Percentiles rank a stretch among this genome's conserved stretches.
Conservation (phyloP, 1,284 basidiomycete genomes). For the Mycosarcoma mackinlayi region DNA sequence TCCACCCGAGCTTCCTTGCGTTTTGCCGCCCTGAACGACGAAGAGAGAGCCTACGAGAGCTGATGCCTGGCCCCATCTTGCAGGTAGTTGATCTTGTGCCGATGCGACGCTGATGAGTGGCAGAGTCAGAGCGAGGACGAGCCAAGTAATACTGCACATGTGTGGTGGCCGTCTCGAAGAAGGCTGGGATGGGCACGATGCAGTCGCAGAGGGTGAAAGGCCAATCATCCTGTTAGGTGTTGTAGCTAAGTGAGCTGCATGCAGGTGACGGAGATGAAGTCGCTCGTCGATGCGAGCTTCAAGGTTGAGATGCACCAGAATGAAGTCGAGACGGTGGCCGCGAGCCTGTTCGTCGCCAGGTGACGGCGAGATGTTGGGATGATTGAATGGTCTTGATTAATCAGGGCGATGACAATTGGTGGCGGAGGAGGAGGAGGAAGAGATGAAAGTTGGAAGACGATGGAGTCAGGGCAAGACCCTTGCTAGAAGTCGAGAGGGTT, state of each 20-base stretch:
- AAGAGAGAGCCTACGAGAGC: conserved; percentile 45
- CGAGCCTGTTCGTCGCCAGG: conserved; percentile 21
- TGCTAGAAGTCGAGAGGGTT: conserved; percentile 11
- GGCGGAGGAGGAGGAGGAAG: not conserved
- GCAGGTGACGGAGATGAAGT: conserved; percentile 12
- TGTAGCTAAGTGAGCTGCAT: no score
- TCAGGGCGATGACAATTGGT: conserved; percentile 2
- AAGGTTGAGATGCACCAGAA: conserved; percentile 28
- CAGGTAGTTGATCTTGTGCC: conserved; percentile 16
- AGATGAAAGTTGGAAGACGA: conserved; percentile 5
- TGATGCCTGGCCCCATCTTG: conserved; percentile 62
- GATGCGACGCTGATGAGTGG: conserved; percentile 16
- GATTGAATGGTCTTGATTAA: not conserved
- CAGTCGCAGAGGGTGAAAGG: not conserved
- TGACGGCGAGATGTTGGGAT: conserved; percentile 5
- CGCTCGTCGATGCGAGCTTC: conserved; percentile 39
- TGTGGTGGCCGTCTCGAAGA: not conserved
- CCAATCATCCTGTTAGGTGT: conserved; percentile 12
- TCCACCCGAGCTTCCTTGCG: conserved; percentile 49
- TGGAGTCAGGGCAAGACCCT: conserved; percentile 1
- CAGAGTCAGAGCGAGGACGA: conserved; percentile 1
- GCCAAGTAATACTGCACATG: not conserved
- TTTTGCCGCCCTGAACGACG: conserved; percentile 63
- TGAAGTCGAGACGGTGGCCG: conserved; percentile 31
- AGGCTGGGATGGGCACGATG: not conserved